Base-by-base conservation (phyloP, 2,329 filamentous ascomycete species). In the Xylariaceae sp. region DNA sequence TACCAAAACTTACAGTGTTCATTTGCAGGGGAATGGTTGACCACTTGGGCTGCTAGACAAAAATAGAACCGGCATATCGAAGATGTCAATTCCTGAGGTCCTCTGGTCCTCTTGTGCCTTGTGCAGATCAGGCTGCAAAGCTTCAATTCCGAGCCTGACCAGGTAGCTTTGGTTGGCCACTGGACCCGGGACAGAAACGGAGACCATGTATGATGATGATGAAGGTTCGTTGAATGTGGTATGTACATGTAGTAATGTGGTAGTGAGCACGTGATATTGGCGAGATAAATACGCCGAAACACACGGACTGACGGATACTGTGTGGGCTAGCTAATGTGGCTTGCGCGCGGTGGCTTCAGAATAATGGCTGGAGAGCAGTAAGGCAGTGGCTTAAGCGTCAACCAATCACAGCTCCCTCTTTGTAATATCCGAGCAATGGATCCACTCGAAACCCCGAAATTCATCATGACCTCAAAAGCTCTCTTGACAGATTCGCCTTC, bases 391-490 rank as follows among this genome's bases (percentile, higher is more conserved):
- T 50, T 19, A 40, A 52, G 44, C 23, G 46, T 14, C 14, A 19
- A 40, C 67, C 67, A 69, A 68, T 69, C 54, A 66, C 43, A 47
- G 18, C 21, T 51, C 56, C 18, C 26, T 57, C 55, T 67, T 69
- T 69, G 65, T 68, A 63, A 69, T 69, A 45, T 46, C 43, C 46
- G 44, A 44, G 43, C 32, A 26, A n/a, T 9, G 59, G 58, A 57
- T 66, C 67, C 67, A 69, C 67, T 57, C 54, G 65, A 68, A 68
- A 62, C 54, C 52, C 62, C 65, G 59, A 61, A 63, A 60, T 60
- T 59, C 52, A 61, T 21, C 62, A 67, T 67, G 53, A 67, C 57
- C 66, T 68, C 57, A 52, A 65, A 60, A 52, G 40, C 41, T 44
- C 56, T 57, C 42, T 44, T 21, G 44, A 54, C 12, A 54, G 21